These are phyloP conservation scores for Aspergillus panamensis DNA, from an alignment of 495 filamentous ascomycete genomes.

Conservation along the genomic window DNA sequence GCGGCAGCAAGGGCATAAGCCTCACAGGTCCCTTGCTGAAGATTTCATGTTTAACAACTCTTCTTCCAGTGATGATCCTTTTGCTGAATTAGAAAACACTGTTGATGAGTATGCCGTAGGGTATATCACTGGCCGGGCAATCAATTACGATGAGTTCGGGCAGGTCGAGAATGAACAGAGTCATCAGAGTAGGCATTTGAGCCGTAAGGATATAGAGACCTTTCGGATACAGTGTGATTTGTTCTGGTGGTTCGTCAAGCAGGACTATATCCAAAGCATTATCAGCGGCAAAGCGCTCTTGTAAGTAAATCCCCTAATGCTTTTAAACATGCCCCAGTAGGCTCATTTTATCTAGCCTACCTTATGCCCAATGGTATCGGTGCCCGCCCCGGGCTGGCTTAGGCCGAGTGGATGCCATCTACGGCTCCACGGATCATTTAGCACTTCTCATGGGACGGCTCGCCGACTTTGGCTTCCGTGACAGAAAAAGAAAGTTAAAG, in stretches of 20 bases:
- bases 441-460: conserved; percentile 78
- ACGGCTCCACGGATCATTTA: conserved; percentile 82
- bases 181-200: conserved; percentile 42
- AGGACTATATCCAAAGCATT: conserved; percentile 87
- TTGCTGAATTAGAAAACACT: conserved; percentile 40
- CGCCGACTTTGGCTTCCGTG: conserved; percentile 74
- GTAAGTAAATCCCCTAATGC: conserved; percentile 51
- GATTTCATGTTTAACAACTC: conserved; percentile 20
- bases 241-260: conserved; percentile 95
- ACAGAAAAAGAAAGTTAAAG: conserved; percentile 73
- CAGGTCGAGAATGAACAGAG: conserved; percentile 31
- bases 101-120: conserved; percentile 45
- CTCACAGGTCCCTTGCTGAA: conserved; percentile 15
- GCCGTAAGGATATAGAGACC: conserved; percentile 68
- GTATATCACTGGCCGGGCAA: conserved; percentile 39
- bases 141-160: conserved; percentile 47
- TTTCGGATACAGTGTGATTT: conserved; percentile 82
- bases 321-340: background rate
- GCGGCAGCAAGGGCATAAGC: conserved; percentile 21
- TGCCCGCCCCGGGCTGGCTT: conserved; percentile 81
- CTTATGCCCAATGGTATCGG: conserved; percentile 74
- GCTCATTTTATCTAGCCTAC: conserved; percentile 54
- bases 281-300: conserved; percentile 79
- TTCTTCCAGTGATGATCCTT: conserved; percentile 39
- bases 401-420: conserved; percentile 74